Base-by-base conservation (phyloP, 2,329 filamentous ascomycete species). In the Aspergillus texensis region DNA sequence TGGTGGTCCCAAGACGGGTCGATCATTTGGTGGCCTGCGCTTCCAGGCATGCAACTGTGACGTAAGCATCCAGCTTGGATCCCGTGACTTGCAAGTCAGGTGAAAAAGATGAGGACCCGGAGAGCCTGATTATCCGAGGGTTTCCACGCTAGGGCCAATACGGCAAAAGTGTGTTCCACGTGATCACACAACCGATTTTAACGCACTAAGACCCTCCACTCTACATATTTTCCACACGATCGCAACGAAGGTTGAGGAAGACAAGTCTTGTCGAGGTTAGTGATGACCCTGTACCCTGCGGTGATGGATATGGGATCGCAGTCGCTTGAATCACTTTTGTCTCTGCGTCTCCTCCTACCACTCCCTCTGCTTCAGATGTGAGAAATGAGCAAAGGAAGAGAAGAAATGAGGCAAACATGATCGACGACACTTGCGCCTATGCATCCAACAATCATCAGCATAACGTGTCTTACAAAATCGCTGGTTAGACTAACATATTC, bases 251-350 rank as follows among this genome's bases (percentile, higher is more conserved):
- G 84, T 85, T 86, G 81, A 86, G 84, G 84, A 86, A 84, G 84
- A 86, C 84, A 86, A 79, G 72, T 71, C 68, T 82, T 86, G 84
- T 86, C 83, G 81, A 86, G 84, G 84, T 86, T 73, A 77, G 83
- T 75, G 67, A 14, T 57, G 50, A 5, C 21, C 57, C 65, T 54
- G 36, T 61, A 65, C n/a, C 58, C 30, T 21, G 11, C 24, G 45
- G 4, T 19, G 26, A 48, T 52, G 24, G 34, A 50, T 6, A 34
- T 58, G 19, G 39, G 24, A 50, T 58, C n/a, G 12, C 24, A 30
- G 54, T 39, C 28, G 24, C 30, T n/a, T 52, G 21, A 4, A 36
- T 58, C 24, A 8, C 39, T 11, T 34, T 16, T 36, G 34, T n/a
- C 16, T 30, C n/a, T 57, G 19, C n/a, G 26, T 55, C 30, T 16